Conservation (phyloP, 1,139 yeast species). For the Torulaspora globosa region DNA sequence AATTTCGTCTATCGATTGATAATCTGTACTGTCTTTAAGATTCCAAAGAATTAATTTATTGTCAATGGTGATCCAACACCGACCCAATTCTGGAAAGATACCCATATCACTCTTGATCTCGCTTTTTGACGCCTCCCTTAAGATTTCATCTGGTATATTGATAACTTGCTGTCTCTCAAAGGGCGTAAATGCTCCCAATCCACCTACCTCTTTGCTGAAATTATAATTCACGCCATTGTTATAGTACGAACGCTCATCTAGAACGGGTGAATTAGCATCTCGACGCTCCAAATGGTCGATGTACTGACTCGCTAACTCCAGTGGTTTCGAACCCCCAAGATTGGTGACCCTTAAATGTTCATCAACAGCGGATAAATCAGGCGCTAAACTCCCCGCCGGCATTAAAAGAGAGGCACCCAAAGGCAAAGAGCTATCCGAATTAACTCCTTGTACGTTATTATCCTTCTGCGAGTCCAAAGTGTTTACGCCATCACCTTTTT, state of each 20-base stretch:
- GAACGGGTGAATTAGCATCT: slow-evolving; percentile 41
- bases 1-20: slow-evolving; percentile 77
- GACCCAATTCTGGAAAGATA: slow-evolving; percentile 69
- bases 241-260: slow-evolving; percentile 41
- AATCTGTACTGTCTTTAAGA: slow-evolving; percentile 57
- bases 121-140: slow-evolving; percentile 64
- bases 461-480: slow-evolving; percentile 1
- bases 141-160: slow-evolving; percentile 77
- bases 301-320: slow-evolving; percentile 41
- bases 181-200: slow-evolving; percentile 56
- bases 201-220: slow-evolving; percentile 39
- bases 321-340: slow-evolving; percentile 33
- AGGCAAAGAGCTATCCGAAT: slow-evolving; percentile 1
- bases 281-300: slow-evolving; percentile 39
- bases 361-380: slow-evolving; percentile 15
- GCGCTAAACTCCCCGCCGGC: slow-evolving; percentile 11
- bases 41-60: slow-evolving; percentile 82
- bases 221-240: slow-evolving; percentile 43
- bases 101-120: slow-evolving; percentile 77
- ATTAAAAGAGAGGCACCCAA: slow-evolving; percentile 5
- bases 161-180: slow-evolving; percentile 68
- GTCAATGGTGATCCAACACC: slow-evolving; percentile 87
- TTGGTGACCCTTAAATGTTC: slow-evolving; percentile 32
- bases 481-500: background rate
- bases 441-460: background rate